phyloP scores from a whole-genome alignment of 2,329 filamentous ascomycete species.

The Neonectria sp. region DNA sequence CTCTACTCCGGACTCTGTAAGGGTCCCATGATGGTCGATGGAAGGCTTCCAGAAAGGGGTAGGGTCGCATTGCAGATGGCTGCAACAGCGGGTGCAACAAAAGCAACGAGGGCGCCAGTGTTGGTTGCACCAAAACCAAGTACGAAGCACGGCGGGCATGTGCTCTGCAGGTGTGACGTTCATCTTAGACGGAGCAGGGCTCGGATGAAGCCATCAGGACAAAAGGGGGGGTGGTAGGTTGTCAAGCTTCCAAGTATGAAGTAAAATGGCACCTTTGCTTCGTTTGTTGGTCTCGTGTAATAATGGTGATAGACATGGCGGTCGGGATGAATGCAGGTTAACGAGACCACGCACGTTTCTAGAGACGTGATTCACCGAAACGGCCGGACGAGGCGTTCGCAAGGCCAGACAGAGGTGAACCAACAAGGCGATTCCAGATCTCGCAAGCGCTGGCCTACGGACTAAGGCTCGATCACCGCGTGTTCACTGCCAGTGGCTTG shows the following conservation, averaged over 20 bases:
- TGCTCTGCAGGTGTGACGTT: conserved; percentile 4
- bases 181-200: conserved; percentile 33
- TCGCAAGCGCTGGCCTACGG: conserved; percentile 15
- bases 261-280: background rate
- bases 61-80: conserved; percentile 27
- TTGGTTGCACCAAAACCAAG: background rate
- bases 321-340: conserved; percentile 19
- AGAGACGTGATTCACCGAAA: conserved; percentile 11
- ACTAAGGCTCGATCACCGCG: conserved; percentile 33
- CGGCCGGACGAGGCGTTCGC: conserved; percentile 5
- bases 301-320: conserved; percentile 20
- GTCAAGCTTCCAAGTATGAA: background rate
- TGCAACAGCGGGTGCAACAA: conserved; percentile 15
- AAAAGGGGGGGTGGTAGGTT: conserved; percentile 25
- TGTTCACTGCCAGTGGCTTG: conserved; percentile 24
- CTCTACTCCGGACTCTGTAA: conserved; percentile 20
- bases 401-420: conserved; percentile 1
- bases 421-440: conserved; percentile 33
- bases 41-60: conserved; percentile 45
- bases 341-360: background rate
- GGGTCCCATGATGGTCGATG: conserved; percentile 28
- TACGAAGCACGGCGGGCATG: background rate
- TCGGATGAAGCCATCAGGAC: conserved; percentile 6
- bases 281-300: background rate
- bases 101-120: conserved; percentile 7